These are phyloP conservation scores for Sanghuangporus baumii DNA, from an alignment of 1,284 basidiomycete species.

Conservation along the genomic window DNA sequence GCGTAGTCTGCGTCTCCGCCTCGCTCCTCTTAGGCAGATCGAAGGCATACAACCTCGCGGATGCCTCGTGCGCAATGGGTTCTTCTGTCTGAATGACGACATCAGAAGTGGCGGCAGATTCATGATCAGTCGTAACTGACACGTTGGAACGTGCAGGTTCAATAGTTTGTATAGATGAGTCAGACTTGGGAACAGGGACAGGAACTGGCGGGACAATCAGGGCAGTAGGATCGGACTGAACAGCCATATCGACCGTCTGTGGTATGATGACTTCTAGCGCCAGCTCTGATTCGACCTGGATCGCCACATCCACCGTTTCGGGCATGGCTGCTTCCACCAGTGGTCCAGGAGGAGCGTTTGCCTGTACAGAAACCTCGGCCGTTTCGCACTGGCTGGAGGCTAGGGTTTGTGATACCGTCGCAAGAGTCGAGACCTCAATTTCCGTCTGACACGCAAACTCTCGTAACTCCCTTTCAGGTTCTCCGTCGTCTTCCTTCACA, in stretches of 20 bases:
- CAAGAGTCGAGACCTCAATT: slow-evolving; percentile 32
- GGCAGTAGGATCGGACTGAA: slow-evolving; percentile 23
- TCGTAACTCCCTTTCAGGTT: slow-evolving; percentile 40
- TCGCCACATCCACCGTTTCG: slow-evolving; percentile 32
- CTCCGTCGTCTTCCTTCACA: slow-evolving; percentile 34
- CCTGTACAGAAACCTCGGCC: slow-evolving; percentile 28
- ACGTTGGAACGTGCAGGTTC: slow-evolving; percentile 27
- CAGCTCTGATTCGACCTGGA: slow-evolving; percentile 43
- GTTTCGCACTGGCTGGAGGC: slow-evolving; percentile 34
- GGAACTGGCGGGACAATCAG: slow-evolving; percentile 17
- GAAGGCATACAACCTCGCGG: slow-evolving; percentile 11
- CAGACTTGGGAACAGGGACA: neutral
- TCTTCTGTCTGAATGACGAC: neutral
- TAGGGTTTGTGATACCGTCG: slow-evolving; percentile 24
- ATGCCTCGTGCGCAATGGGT: neutral
- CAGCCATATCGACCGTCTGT: slow-evolving; percentile 8
- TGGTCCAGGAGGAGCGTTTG: slow-evolving; percentile 24
- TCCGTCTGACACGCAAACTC: slow-evolving; percentile 55
- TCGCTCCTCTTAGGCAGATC: slow-evolving; percentile 14
- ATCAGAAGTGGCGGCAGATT: neutral
- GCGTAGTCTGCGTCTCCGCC: slow-evolving; percentile 20
- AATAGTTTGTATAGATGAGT: slow-evolving; percentile 24
- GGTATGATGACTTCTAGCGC: slow-evolving; percentile 22
- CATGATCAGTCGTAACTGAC: neutral
- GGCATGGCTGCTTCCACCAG: slow-evolving; percentile 25